A percentile compares a stretch with the other conserved stretches of the same genome.
Evolutionary conservation across 805 yeast species (phyloP).

Genomic region (Yamadazyma philogaea): DNA sequence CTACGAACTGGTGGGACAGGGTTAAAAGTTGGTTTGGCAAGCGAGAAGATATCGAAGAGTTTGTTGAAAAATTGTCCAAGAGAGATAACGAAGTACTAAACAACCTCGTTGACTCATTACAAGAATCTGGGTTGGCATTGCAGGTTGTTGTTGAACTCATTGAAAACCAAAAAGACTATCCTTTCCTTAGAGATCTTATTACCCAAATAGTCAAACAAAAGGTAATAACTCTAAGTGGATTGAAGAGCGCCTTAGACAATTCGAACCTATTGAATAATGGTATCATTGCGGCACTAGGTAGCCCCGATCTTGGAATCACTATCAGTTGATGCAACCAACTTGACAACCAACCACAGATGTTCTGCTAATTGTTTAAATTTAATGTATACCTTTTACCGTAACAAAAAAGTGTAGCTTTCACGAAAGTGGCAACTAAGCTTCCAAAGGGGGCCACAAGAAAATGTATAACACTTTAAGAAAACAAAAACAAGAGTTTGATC

Average conservation of each 20-base stretch:
- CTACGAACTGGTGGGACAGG: slow-evolving; percentile 6
- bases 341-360: not conserved
- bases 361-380: not conserved
- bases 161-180: slow-evolving; percentile 19
- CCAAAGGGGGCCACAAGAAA: too few species aligned
- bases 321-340: slow-evolving; percentile 9
- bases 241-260: slow-evolving; percentile 15
- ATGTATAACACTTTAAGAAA: too few species aligned
- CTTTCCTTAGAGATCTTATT: slow-evolving; percentile 25
- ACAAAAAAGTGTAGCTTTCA: not conserved
- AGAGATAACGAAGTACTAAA: slow-evolving; percentile 20
- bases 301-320: slow-evolving; percentile 18
- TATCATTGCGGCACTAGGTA: slow-evolving; percentile 14
- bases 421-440: too few species aligned
- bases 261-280: slow-evolving; percentile 18
- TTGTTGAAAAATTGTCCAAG: slow-evolving; percentile 8
- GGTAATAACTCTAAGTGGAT: slow-evolving; percentile 18
- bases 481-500: too few species aligned
- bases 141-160: slow-evolving; percentile 23
- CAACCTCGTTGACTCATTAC: slow-evolving; percentile 26
- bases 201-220: slow-evolving; percentile 19
- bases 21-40: slow-evolving; percentile 16
- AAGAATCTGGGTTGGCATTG: slow-evolving; percentile 27
- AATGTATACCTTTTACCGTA: slow-evolving; percentile 1
- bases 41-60: slow-evolving; percentile 11